Conservation (phyloP, 306 rosid species). For the Casuarina glauca region DNA sequence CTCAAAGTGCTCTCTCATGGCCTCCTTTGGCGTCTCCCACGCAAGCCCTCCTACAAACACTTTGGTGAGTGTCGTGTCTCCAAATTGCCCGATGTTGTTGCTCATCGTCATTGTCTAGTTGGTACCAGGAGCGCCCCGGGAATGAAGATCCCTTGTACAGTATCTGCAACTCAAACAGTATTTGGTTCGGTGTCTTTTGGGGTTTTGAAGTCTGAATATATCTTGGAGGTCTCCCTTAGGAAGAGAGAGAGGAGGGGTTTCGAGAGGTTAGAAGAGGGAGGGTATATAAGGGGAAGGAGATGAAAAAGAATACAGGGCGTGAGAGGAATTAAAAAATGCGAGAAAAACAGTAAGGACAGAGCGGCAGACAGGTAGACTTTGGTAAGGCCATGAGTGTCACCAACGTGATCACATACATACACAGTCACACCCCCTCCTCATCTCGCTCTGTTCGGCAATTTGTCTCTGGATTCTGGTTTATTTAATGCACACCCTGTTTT, state of each 20-base stretch:
- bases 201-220: not conserved
- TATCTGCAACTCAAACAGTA: too few relatives aligned
- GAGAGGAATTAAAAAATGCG: slow-evolving; percentile 23
- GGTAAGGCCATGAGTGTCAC: slow-evolving; percentile 34
- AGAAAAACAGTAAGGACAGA: slow-evolving; percentile 44
- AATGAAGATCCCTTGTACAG: too few relatives aligned
- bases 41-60: slow-evolving; percentile 87
- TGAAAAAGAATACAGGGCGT: slow-evolving; percentile 16
- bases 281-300: slow-evolving; percentile 24
- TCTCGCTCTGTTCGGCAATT: not conserved
- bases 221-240: not conserved
- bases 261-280: slow-evolving; percentile 16
- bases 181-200: not conserved
- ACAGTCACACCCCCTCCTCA: not conserved
- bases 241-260: not conserved
- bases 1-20: slow-evolving; percentile 58
- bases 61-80: slow-evolving; percentile 79
- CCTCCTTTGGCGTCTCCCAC: slow-evolving; percentile 90
- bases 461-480: slow-evolving; percentile 14
- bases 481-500: not conserved
- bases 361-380: slow-evolving; percentile 56
- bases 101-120: slow-evolving; percentile 32
- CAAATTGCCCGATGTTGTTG: slow-evolving; percentile 50
- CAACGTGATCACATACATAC: slow-evolving; percentile 48
- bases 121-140: not conserved